Base-by-base conservation (phyloP, 495 filamentous ascomycete species). In the Hypoxylon lenormandii region DNA sequence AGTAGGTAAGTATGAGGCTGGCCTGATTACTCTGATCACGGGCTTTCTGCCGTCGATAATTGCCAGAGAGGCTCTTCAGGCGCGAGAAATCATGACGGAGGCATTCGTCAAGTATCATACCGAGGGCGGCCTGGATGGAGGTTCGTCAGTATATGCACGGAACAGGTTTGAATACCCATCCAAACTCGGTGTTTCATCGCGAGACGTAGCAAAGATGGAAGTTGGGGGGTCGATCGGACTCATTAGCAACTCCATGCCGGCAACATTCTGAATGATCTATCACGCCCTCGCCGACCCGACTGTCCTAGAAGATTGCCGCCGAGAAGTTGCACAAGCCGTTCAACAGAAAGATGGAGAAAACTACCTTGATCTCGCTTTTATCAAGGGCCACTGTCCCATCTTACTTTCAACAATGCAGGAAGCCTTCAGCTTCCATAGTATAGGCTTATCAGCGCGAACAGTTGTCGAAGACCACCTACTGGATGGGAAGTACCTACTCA, bases 401-500 rank as follows among this genome's bases (percentile, higher is more conserved):
- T 16, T 64, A 8, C 37, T 64, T 22, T 54, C 60, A 1, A 64
- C 60, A 11, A 21, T 42, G 13, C 49, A 55, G 12, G 60, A 64
- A 22, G 49, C 54, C 5, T 33, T 64, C n/a, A 49, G 60, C 16
- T 12, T 55, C 30, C n/a, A 43, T n/a, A 16, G n/a, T n/a, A 18
- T 16, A 28, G 13, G 12, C 16, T 3, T 43, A 43, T 26, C 49
- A 8, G 48, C 37, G 10, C 65, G 74, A 3, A 18, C 50, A 5
- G 70, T 75, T 4, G 23, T 53, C 15, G 50, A 68, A 36, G 74
- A 77, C 23, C 67, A 60, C 1, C 10, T 72, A 1, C 56, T 77
- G 3, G 73, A 74, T 26, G 60, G 38, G 42, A 53, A 62, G 13
- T 74, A 74, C 33, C 72, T 76, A 5, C 68, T 77, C 19, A 74